Evolutionary conservation across 768 basidiomycete genomes (phyloP).

Genomic region (Lactarius vividus): DNA sequence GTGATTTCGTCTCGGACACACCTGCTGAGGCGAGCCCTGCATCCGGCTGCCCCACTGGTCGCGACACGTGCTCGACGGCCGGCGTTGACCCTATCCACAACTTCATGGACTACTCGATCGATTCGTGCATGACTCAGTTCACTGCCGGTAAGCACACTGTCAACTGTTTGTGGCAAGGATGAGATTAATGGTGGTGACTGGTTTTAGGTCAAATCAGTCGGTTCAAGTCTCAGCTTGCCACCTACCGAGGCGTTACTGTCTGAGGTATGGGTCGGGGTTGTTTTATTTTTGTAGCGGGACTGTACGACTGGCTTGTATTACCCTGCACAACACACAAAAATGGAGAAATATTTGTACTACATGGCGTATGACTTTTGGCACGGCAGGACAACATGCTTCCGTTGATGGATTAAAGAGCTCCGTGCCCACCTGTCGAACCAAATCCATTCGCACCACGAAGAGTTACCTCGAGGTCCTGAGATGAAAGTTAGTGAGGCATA

Average conservation of each 20-base stretch:
- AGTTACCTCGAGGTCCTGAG: slow-evolving; percentile 81
- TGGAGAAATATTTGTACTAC: slow-evolving; percentile 22
- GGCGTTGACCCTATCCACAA: slow-evolving; percentile 46
- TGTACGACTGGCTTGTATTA: not conserved
- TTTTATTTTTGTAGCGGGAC: not conserved
- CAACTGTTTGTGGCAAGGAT: not conserved
- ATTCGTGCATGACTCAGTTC: slow-evolving; percentile 51
- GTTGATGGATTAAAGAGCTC: not conserved
- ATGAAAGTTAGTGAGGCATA: slow-evolving; percentile 12
- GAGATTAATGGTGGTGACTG: not conserved
- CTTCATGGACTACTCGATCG: slow-evolving; percentile 55
- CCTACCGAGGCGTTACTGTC: slow-evolving; percentile 41
- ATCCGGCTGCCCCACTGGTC: slow-evolving; percentile 37
- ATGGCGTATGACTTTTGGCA: slow-evolving; percentile 34
- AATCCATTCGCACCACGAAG: slow-evolving; percentile 83
- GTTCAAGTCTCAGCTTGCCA: slow-evolving; percentile 41
- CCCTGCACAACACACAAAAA: not conserved
- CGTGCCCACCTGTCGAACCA: slow-evolving; percentile 92
- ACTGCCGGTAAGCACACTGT: slow-evolving; percentile 38
- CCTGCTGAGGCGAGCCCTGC: slow-evolving; percentile 46
- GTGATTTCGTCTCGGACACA: slow-evolving; percentile 47
- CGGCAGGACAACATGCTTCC: not conserved
- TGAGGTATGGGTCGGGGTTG: slow-evolving; percentile 13
- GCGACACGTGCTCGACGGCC: slow-evolving; percentile 32
- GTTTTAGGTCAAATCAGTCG: slow-evolving; percentile 36